Conservation (phyloP, 352 stramenopile genomes). For the Aphanomyces invadans region DNA sequence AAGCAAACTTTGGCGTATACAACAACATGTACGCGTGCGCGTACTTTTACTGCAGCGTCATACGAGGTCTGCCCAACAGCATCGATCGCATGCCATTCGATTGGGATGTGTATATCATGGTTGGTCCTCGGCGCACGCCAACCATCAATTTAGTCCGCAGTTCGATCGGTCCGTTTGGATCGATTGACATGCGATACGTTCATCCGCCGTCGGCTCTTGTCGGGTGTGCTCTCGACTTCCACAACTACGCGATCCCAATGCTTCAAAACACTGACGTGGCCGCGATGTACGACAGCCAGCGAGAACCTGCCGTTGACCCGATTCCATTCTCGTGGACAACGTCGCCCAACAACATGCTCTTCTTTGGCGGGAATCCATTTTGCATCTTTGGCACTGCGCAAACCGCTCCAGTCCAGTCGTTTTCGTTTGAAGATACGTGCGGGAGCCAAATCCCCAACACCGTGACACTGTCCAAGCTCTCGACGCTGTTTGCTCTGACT, state of each 20-base stretch:
- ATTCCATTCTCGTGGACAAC: not conserved
- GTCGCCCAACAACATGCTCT: not conserved
- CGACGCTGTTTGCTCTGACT: not conserved
- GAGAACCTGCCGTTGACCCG: not conserved
- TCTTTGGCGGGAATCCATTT: conserved; percentile 7
- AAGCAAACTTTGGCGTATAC: not conserved
- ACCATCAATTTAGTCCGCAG: not conserved
- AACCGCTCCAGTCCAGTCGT: not conserved
- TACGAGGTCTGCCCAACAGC: not conserved
- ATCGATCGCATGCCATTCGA: not conserved
- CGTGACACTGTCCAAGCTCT: not conserved
- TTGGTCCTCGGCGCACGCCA: not conserved
- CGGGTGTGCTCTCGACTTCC: not conserved
- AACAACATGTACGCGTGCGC: not conserved
- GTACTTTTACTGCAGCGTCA: not conserved
- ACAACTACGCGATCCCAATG: not conserved
- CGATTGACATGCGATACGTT: not conserved
- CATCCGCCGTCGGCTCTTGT: not conserved
- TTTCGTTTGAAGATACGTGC: conserved; percentile 16
- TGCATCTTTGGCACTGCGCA: not conserved
- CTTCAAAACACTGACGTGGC: not conserved
- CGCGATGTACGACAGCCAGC: not conserved
- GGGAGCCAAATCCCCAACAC: not conserved
- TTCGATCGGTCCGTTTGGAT: not conserved
- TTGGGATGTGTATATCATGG: not conserved